A percentile compares a stretch with the other conserved stretches of the same genome.
Evolutionary conservation across 805 yeast species (phyloP).

Genomic region (Candida glaebosa): DNA sequence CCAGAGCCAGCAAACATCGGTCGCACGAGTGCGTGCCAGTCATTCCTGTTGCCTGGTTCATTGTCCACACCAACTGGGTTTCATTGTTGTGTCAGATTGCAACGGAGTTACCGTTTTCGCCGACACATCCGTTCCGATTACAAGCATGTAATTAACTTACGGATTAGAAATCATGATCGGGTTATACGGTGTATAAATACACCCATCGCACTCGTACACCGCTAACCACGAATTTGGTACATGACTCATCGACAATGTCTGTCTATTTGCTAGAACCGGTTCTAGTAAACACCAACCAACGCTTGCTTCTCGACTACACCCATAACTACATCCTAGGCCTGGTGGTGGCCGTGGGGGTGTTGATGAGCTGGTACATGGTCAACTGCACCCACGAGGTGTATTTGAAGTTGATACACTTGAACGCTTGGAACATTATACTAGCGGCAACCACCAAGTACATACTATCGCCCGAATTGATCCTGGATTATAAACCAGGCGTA

Average conservation of each 20-base stretch:
- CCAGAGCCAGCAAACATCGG: no score
- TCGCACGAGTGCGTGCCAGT: no score
- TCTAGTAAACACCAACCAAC: not conserved
- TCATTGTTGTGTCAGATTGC: no score
- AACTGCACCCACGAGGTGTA: not conserved
- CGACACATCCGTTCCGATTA: not conserved
- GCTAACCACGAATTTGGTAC: no score
- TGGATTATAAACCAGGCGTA: not conserved
- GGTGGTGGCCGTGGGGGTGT: not conserved
- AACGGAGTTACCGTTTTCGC: not conserved
- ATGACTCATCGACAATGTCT: not conserved
- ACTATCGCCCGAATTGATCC: not conserved
- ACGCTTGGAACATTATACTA: conserved; percentile 1
- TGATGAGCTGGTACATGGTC: not conserved
- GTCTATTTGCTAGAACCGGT: not conserved
- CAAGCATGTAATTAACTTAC: not conserved
- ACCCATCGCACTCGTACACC: not conserved
- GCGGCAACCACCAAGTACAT: not conserved
- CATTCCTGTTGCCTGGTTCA: no score
- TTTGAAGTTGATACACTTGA: not conserved
- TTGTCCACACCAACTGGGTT: no score
- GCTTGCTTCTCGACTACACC: not conserved
- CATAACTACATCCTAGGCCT: not conserved
- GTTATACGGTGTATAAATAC: not conserved
- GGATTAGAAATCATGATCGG: not conserved